These are phyloP conservation scores for Rhododendron molle DNA, from an alignment of 148 eudicot species.

Conservation along the genomic window DNA sequence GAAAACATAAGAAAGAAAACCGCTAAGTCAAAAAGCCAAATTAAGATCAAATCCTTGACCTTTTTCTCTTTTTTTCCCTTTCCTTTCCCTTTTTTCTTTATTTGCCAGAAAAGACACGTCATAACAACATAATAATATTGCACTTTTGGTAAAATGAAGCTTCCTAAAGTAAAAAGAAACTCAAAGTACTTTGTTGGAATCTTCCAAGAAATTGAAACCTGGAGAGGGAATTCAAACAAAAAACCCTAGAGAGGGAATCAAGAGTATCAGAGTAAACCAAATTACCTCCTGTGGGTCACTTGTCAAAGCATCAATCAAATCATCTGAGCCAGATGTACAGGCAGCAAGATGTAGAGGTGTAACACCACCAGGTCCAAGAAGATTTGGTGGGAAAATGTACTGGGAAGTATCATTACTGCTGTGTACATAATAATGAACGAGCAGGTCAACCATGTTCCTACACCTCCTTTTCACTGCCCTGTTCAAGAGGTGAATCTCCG, in stretches of 20 bases:
- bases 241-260: not conserved
- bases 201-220: not conserved
- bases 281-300: slow-evolving; percentile 72
- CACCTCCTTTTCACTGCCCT: slow-evolving; percentile 62
- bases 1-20: not conserved
- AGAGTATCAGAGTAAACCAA: not conserved
- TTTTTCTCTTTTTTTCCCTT: not conserved
- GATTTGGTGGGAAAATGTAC: slow-evolving; percentile 59
- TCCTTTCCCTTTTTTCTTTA: not conserved
- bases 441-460: slow-evolving; percentile 60
- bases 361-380: slow-evolving; percentile 74
- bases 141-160: not conserved
- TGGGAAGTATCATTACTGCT: slow-evolving; percentile 23
- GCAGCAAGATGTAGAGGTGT: slow-evolving; percentile 90
- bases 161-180: not conserved
- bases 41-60: not conserved
- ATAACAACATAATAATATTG: not conserved
- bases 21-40: not conserved
- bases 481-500: slow-evolving; percentile 47
- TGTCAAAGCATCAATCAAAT: slow-evolving; percentile 61
- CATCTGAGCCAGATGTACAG: slow-evolving; percentile 48
- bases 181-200: not conserved
- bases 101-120: not conserved
- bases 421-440: slow-evolving; percentile 46
- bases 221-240: not conserved